Percentiles rank a stretch among this genome's conserved stretches.
Conservation (phyloP, 2,329 filamentous ascomycete genomes). For the Claviceps pusilla region DNA sequence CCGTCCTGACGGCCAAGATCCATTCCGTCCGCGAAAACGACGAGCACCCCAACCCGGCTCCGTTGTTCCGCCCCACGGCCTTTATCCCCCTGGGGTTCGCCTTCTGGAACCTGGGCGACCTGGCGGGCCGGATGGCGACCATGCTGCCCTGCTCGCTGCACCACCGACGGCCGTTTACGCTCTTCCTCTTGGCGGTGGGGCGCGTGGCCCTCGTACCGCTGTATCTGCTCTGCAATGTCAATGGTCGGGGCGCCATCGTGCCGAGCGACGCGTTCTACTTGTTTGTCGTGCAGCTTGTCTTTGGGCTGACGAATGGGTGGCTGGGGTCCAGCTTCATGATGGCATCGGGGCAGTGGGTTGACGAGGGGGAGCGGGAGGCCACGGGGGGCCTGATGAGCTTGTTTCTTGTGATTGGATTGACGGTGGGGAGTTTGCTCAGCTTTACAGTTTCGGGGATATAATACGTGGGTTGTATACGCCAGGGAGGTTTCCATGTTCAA, state of each 20-base stretch:
- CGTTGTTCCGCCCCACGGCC: slow-evolving; percentile 53
- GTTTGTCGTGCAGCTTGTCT: slow-evolving; percentile 64
- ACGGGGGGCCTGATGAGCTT: slow-evolving; percentile 89
- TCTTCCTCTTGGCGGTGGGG: slow-evolving; percentile 53
- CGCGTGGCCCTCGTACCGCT: slow-evolving; percentile 64
- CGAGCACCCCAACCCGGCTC: slow-evolving; percentile 25
- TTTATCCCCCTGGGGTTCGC: slow-evolving; percentile 88
- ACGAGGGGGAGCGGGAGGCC: slow-evolving; percentile 68
- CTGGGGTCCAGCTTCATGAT: slow-evolving; percentile 85
- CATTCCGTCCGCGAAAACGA: slow-evolving; percentile 26
- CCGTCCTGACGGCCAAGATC: slow-evolving; percentile 68
- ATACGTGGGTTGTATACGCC: background rate
- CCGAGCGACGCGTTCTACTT: slow-evolving; percentile 80
- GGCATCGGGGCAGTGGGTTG: slow-evolving; percentile 68
- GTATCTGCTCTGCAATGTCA: slow-evolving; percentile 81
- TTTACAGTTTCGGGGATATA: slow-evolving; percentile 48
- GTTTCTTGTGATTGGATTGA: slow-evolving; percentile 71
- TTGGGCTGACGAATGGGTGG: slow-evolving; percentile 78
- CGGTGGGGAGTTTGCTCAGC: slow-evolving; percentile 75
- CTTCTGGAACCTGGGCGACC: slow-evolving; percentile 83
- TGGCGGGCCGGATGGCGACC: slow-evolving; percentile 59
- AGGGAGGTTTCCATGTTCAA: no score
- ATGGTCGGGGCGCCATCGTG: slow-evolving; percentile 57
- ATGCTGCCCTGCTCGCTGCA: slow-evolving; percentile 41
- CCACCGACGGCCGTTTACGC: slow-evolving; percentile 40